Base-by-base conservation (phyloP, 2,329 filamentous ascomycete species). In the Drechmeria coniospora region DNA sequence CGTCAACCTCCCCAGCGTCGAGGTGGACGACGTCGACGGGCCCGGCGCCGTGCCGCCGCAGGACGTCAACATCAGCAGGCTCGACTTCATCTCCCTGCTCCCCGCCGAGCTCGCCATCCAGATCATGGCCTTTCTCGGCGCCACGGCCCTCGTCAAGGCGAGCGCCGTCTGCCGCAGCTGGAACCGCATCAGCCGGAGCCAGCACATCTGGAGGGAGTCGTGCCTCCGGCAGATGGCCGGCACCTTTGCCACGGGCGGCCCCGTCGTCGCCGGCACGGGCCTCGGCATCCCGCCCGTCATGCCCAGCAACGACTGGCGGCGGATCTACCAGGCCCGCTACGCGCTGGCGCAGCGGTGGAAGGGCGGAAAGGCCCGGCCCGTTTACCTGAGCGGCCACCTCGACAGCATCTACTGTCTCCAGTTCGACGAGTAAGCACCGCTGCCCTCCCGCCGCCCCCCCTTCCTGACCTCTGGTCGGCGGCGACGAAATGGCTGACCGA, bases 381-480 rank as follows among this genome's bases (percentile, higher is more conserved):
- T 92, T 31, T 95, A 94, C 51, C 66, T 98, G 14, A 83, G 90
- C 43, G 90, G 90, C 2, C 90, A 98, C 50, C 75, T 76, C 15
- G 90, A 98, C 51, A 94, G 84, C 39, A 92, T 98, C 32, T 98
- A 98, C 57, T 98, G 90, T 53, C 71, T 92, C 31, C 90, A 98
- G 48, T 98, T 95, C 49, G 90, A 98, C 50, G 87, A 95, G 77
- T 84, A 67, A 42, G 76, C 61, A 14, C 14, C 12, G 7, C 3
- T 10, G 8, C 7, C 5, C 2, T 20, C n/a, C 17, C 16, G 12
- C 15, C 9, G n/a, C 6, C 21, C 11, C 26, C 12, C 5, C 18
- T 24, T 15, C 23, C 10, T 3, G 20, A 21, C 13, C n/a, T 18
- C 21, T 8, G 8, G 21, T n/a, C n/a, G n/a, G n/a, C n/a, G n/a